phyloP scores from a whole-genome alignment of 257 asterid species.

The Rhazya stricta region DNA sequence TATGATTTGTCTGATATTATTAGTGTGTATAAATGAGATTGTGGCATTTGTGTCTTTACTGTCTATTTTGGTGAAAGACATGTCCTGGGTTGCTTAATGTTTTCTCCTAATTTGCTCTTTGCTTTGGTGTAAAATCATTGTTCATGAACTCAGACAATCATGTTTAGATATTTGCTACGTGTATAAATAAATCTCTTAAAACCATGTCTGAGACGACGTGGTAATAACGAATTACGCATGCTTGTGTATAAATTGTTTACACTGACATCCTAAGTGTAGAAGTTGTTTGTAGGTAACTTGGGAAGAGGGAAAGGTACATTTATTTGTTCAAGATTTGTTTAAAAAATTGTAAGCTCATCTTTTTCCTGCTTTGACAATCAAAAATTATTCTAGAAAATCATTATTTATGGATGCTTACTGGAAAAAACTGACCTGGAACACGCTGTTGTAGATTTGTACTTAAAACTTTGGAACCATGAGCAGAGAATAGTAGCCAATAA shows the following conservation, averaged over 20 bases:
- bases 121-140: not conserved
- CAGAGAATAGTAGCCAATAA: no score
- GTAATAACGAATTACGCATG: no score
- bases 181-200: not conserved
- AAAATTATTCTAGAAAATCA: no score
- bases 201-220: not conserved
- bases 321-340: not conserved
- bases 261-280: no score
- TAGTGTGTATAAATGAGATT: not conserved
- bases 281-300: not conserved
- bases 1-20: slow-evolving; percentile 30
- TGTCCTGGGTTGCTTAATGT: not conserved
- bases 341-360: no score
- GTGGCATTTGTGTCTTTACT: not conserved
- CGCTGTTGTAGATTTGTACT: not conserved
- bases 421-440: not conserved
- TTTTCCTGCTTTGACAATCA: no score
- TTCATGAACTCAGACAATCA: not conserved
- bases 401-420: not conserved
- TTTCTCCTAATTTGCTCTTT: not conserved
- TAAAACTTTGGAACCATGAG: not conserved
- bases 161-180: not conserved
- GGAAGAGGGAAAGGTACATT: not conserved
- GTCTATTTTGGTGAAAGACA: not conserved
- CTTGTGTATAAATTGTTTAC: no score